Evolutionary conservation across 2,329 filamentous ascomycete genomes (phyloP).

Genomic region (Alternaria sp.): DNA sequence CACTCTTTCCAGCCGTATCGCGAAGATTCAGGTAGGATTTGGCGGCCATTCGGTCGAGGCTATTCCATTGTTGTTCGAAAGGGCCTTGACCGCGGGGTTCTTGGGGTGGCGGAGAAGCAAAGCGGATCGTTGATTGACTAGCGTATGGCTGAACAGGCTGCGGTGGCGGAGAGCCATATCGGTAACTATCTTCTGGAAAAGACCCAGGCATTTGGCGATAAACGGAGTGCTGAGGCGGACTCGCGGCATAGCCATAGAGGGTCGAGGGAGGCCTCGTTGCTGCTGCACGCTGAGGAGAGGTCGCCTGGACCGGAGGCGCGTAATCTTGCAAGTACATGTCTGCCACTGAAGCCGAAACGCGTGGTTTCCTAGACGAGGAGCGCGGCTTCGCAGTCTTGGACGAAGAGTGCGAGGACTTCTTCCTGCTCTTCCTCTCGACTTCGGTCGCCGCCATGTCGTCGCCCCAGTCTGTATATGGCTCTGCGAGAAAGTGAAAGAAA

Average conservation of each 20-base stretch:
- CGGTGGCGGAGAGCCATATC: slow-evolving; percentile 21
- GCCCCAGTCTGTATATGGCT: not conserved
- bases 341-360: slow-evolving; percentile 18
- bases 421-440: slow-evolving; percentile 27
- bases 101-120: slow-evolving; percentile 27
- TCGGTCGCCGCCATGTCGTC: slow-evolving; percentile 24
- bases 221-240: slow-evolving; percentile 24
- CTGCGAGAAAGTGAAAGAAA: not conserved
- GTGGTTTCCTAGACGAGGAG: slow-evolving; percentile 18
- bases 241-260: slow-evolving; percentile 16
- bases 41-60: slow-evolving; percentile 36
- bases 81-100: slow-evolving; percentile 26
- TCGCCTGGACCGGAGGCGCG: slow-evolving; percentile 21
- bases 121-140: slow-evolving; percentile 27
- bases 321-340: slow-evolving; percentile 21
- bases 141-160: slow-evolving; percentile 24
- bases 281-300: slow-evolving; percentile 12
- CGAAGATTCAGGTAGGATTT: slow-evolving; percentile 39
- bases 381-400: slow-evolving; percentile 22
- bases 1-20: slow-evolving; percentile 34
- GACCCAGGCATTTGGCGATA: slow-evolving; percentile 30
- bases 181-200: slow-evolving; percentile 16
- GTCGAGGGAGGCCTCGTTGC: slow-evolving; percentile 10
- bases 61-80: slow-evolving; percentile 38
- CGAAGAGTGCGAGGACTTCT: slow-evolving; percentile 26